Evolutionary conservation across 1,284 basidiomycete species (phyloP).

Genomic region (Sutorius eximius): DNA sequence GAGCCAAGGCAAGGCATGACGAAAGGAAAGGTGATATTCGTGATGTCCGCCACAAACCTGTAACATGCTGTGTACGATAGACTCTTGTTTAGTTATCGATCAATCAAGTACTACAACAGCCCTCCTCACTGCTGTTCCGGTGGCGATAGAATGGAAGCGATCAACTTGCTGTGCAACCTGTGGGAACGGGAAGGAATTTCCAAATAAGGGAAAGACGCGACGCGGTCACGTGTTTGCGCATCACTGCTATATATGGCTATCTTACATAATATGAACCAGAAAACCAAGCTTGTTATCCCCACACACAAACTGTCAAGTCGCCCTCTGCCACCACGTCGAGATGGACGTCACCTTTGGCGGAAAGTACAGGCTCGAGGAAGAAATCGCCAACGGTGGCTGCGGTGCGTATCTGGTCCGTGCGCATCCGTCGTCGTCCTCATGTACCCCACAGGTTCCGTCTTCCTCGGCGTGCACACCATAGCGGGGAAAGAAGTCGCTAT

Average conservation of each 20-base stretch:
- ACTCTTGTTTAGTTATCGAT: background rate
- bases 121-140: too few species aligned
- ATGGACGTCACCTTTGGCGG: constrained; percentile 84
- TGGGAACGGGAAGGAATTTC: background rate
- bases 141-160: background rate
- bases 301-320: too few species aligned
- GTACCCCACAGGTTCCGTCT: constrained; percentile 73
- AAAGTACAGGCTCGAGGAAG: constrained; percentile 91
- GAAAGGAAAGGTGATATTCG: background rate
- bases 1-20: constrained; percentile 16
- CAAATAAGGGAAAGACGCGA: constrained; percentile 16
- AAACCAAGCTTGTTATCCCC: background rate
- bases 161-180: too few species aligned
- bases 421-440: constrained; percentile 4
- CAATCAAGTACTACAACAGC: background rate
- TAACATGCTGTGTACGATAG: background rate
- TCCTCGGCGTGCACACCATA: constrained; percentile 92
- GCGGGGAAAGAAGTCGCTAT: constrained; percentile 97
- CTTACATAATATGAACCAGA: constrained; percentile 28
- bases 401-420: constrained; percentile 51
- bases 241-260: constrained; percentile 2
- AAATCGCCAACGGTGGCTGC: constrained; percentile 93
- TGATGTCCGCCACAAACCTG: background rate
- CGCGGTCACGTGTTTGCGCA: constrained; percentile 27
- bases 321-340: constrained; percentile 13